Evolutionary conservation across 257 asterid genomes (phyloP).

Genomic region (Osmanthus fragrans): DNA sequence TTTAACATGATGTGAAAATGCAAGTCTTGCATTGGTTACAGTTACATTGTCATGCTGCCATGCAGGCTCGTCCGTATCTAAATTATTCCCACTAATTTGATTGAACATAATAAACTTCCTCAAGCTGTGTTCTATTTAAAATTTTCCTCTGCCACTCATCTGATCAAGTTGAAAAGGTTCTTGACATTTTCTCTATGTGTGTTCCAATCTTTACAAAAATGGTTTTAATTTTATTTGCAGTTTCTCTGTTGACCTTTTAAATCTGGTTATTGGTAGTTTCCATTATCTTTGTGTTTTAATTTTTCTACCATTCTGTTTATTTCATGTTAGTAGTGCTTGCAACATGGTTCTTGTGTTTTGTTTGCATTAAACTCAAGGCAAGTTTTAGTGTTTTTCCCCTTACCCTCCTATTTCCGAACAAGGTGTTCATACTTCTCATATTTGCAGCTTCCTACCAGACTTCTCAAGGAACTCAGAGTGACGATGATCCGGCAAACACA

Average conservation of each 20-base stretch:
- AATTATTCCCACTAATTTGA: neutral
- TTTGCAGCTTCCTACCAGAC: constrained; percentile 75
- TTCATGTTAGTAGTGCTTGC: neutral
- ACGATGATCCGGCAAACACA: constrained; percentile 90
- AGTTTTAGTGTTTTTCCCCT: neutral
- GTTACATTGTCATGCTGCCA: neutral
- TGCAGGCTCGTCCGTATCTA: neutral
- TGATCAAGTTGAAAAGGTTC: neutral
- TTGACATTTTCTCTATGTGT: neutral
- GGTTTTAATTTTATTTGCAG: neutral
- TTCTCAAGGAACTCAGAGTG: constrained; percentile 74
- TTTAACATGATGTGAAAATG: neutral
- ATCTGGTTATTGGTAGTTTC: neutral
- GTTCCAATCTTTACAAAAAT: neutral
- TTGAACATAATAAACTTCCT: neutral
- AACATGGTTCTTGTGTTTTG: neutral
- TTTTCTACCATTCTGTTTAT: neutral
- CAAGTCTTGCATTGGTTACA: neutral
- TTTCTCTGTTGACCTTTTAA: constrained; percentile 4
- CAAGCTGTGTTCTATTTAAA: neutral
- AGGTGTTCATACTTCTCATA: constrained; percentile 15
- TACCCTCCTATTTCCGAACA: neutral
- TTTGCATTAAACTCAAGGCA: neutral
- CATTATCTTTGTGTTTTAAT: neutral
- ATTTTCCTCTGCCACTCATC: neutral